These are phyloP conservation scores for Coniella vitis DNA, from an alignment of 2,329 filamentous ascomycete genomes.

Conservation along the genomic window DNA sequence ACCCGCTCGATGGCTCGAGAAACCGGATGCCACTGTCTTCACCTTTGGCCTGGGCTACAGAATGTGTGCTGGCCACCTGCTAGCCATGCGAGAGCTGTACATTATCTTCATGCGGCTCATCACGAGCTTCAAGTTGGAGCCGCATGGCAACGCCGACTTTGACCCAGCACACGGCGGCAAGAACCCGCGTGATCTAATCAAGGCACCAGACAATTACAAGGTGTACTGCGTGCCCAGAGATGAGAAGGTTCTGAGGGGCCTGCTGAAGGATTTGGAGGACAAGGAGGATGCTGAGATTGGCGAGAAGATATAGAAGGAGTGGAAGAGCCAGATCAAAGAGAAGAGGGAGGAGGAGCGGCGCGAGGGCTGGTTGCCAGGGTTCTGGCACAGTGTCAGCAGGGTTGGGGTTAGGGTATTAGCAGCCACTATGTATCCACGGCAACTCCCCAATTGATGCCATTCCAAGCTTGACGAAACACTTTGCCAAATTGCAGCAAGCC, in stretches of 20 bases:
- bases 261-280: neutral
- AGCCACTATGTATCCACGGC: neutral
- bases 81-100: slow-evolving; percentile 48
- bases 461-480: neutral
- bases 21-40: slow-evolving; percentile 39
- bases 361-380: neutral
- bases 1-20: slow-evolving; percentile 35
- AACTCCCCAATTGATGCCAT: neutral
- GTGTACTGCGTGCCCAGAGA: slow-evolving; percentile 14
- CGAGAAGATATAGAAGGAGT: neutral
- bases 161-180: slow-evolving; percentile 10
- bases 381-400: neutral
- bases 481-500: no score
- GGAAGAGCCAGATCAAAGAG: neutral
- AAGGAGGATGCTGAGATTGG: neutral
- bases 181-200: slow-evolving; percentile 11
- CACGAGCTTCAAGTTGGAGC: slow-evolving; percentile 39
- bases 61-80: slow-evolving; percentile 47
- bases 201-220: slow-evolving; percentile 6
- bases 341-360: neutral
- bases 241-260: slow-evolving; percentile 1
- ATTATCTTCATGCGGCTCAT: slow-evolving; percentile 45
- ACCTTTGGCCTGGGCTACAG: slow-evolving; percentile 46
- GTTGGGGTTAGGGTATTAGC: neutral
- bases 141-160: slow-evolving; percentile 7